These are phyloP conservation scores for Xylaria scruposa DNA, from an alignment of 495 filamentous ascomycete genomes.

Conservation along the genomic window DNA sequence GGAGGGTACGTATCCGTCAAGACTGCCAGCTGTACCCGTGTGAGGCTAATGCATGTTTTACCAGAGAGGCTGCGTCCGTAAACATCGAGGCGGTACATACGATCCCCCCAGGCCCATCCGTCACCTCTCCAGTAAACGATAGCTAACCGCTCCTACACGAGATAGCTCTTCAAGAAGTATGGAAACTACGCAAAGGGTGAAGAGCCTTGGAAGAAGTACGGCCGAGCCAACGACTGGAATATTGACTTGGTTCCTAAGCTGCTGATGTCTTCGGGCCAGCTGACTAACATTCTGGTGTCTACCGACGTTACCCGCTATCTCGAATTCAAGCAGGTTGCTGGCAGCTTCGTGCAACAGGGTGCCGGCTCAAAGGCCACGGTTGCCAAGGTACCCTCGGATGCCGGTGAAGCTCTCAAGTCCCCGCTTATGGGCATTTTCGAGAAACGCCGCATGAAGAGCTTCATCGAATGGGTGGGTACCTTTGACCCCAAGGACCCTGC, in stretches of 20 bases:
- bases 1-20: slow-evolving; percentile 74
- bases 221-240: slow-evolving; percentile 98
- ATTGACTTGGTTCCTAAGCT: slow-evolving; percentile 98
- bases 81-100: slow-evolving; percentile 85
- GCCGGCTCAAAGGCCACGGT: slow-evolving; percentile 81
- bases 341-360: slow-evolving; percentile 95
- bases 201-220: slow-evolving; percentile 97
- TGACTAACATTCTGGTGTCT: slow-evolving; percentile 96
- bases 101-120: slow-evolving; percentile 23
- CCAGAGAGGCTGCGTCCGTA: slow-evolving; percentile 87
- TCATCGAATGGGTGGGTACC: slow-evolving; percentile 94
- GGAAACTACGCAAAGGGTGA: slow-evolving; percentile 79
- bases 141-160: slow-evolving; percentile 36
- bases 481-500: slow-evolving; percentile 84
- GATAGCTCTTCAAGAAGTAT: slow-evolving; percentile 92
- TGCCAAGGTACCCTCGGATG: slow-evolving; percentile 95
- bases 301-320: slow-evolving; percentile 98
- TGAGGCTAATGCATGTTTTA: slow-evolving; percentile 39
- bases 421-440: slow-evolving; percentile 97
- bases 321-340: slow-evolving; percentile 98
- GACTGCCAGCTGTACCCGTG: slow-evolving; percentile 17
- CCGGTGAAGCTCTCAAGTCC: slow-evolving; percentile 86
- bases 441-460: slow-evolving; percentile 95
- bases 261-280: slow-evolving; percentile 96
- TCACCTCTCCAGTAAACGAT: slow-evolving; percentile 14